These are phyloP conservation scores for Rhododendron kiyosumense DNA, from an alignment of 148 eudicot genomes.

Conservation along the genomic window DNA sequence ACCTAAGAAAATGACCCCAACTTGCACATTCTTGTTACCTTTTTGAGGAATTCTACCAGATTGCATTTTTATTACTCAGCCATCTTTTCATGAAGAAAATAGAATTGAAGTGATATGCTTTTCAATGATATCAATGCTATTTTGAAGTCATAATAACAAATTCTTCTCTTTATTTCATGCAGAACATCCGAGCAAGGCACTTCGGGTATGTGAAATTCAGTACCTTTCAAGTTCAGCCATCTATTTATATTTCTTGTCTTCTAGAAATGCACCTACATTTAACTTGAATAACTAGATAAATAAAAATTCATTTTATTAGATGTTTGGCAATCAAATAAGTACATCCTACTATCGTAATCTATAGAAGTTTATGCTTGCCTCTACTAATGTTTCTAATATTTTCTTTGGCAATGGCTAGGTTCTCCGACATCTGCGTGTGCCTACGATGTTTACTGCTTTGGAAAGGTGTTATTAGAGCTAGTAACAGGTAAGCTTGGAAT, in stretches of 20 bases:
- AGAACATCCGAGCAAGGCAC: constrained; percentile 86
- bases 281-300: not conserved
- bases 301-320: not conserved
- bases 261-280: not conserved
- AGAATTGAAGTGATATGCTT: not conserved
- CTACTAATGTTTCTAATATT: not conserved
- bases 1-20: not conserved
- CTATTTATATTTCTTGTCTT: not conserved
- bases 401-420: constrained; percentile 38
- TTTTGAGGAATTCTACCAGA: not conserved
- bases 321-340: not conserved
- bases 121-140: not conserved
- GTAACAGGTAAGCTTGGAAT: constrained; percentile 91
- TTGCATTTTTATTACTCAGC: not conserved
- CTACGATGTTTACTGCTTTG: constrained; percentile 91
- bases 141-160: not conserved
- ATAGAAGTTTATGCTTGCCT: not conserved
- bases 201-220: constrained; percentile 50
- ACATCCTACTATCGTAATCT: not conserved
- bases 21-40: not conserved
- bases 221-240: not conserved
- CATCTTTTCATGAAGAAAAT: not conserved
- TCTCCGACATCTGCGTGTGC: constrained; percentile 60
- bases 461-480: constrained; percentile 88
- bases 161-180: constrained; percentile 32